Percentiles rank a stretch among this genome's conserved stretches.
phyloP scores from a whole-genome alignment of 805 yeast species.

The Nakazawaea anatomiae region DNA sequence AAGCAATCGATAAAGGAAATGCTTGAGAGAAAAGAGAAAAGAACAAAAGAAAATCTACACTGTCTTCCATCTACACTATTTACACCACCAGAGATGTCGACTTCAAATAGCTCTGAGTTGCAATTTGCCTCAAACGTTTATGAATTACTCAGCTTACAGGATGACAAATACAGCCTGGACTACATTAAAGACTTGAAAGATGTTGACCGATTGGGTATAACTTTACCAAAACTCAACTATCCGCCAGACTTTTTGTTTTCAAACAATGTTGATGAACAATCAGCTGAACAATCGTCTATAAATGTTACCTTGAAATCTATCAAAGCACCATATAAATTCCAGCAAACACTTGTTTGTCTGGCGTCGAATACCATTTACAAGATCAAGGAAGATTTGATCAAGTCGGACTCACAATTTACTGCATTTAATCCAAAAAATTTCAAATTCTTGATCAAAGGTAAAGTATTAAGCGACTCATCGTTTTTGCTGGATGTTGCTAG shows the following conservation, averaged over 20 bases:
- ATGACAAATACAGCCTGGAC: neutral
- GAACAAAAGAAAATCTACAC: too few species aligned
- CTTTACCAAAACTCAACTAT: conserved; percentile 4
- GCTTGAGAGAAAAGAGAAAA: neutral
- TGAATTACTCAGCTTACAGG: conserved; percentile 4
- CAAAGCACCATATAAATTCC: conserved; percentile 37
- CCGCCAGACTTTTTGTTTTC: conserved; percentile 2
- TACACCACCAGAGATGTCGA: too few species aligned
- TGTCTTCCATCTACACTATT: too few species aligned
- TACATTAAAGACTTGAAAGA: conserved; percentile 7
- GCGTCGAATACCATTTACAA: conserved; percentile 26
- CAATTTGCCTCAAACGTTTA: conserved; percentile 6
- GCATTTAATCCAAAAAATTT: conserved; percentile 26
- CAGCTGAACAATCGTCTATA: conserved; percentile 6
- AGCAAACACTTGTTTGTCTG: conserved; percentile 21
- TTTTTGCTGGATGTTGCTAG: conserved; percentile 17
- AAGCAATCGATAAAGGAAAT: neutral
- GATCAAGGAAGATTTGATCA: conserved; percentile 28
- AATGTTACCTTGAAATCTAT: conserved; percentile 32
- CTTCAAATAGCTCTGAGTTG: neutral
- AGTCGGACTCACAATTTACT: conserved; percentile 12
- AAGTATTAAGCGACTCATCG: conserved; percentile 33
- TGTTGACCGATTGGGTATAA: conserved; percentile 6
- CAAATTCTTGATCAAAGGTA: conserved; percentile 35
- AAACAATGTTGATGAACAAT: neutral